Evolutionary conservation across 2,329 filamentous ascomycete species (phyloP), one percentile per base, ranked within the genome.

Genomic region (Cladosporium velox): DNA sequence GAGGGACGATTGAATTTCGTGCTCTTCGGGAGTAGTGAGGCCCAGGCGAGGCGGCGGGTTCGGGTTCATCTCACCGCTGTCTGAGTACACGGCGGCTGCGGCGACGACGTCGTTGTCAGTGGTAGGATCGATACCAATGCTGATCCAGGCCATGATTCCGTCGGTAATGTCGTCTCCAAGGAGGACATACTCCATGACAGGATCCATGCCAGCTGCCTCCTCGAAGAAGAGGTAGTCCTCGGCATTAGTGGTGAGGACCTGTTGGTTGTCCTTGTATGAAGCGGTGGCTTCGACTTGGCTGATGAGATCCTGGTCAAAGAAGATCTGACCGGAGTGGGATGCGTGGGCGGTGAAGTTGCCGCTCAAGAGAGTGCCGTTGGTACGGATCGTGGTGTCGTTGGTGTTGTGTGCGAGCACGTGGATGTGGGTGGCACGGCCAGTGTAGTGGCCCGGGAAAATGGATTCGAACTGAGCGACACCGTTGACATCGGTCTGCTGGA

Each of bases 271-370:
- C 70, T 73, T 78, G 74, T 81, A 80, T 6, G 84, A 82, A 0
- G 72, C 64, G 1, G 76, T 77, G 18, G 74, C 73, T 68, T 87
- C 83, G 64, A 88, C 84, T 47, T 78, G 69, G 35, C 71, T 72
- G 70, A 86, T 82, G 12, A 90, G 82, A 68, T 80, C 79, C 73
- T 88, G 83, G 75, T 90, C 86, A 63, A 87, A 87, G 80, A 87
- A 90, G 63, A 87, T 72, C 74, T 90, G 88, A 21, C 87, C 87
- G 34, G 89, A 81, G 59, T 90, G 87, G 11, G 84, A 83, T 65
- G 85, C 82, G 59, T 77, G 79, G 4, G 69, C 66, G n/a, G 70
- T 68, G 76, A 89, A 86, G 12, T 84, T 82, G 65, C 85, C 81
- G 67, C 81, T 83, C 44, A 77, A 75, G 68, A 86, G 81, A 66